These are phyloP conservation scores for Uncinocarpus reesii DNA, from an alignment of 2,329 filamentous ascomycete genomes.

Conservation along the genomic window DNA sequence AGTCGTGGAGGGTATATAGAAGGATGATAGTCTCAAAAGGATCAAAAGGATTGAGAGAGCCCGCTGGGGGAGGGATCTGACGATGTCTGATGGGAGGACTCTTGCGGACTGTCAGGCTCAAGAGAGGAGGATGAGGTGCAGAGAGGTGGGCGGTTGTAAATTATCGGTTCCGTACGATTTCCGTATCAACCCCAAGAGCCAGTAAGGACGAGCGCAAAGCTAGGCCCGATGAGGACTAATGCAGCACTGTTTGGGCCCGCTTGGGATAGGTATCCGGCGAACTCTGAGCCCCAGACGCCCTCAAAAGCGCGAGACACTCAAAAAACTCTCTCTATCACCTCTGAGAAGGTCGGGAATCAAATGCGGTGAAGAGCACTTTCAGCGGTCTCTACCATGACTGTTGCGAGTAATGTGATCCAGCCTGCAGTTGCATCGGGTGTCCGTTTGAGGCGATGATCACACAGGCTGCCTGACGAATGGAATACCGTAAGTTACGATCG, in stretches of 20 bases:
- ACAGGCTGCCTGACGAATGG: neutral
- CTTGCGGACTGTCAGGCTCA: neutral
- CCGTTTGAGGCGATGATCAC: constrained; percentile 1
- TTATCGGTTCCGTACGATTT: constrained; percentile 3
- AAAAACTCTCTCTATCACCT: too few species aligned
- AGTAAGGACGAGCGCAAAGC: neutral
- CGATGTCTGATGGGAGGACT: neutral
- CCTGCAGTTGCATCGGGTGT: neutral
- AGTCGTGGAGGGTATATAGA: neutral
- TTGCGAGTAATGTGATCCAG: neutral
- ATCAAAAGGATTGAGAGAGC: neutral
- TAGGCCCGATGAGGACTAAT: neutral
- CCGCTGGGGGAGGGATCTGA: neutral
- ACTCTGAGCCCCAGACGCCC: too few species aligned
- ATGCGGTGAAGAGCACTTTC: neutral
- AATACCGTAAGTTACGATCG: too few species aligned
- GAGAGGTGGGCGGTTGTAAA: constrained; percentile 7
- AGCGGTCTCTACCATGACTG: neutral
- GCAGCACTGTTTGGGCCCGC: neutral
- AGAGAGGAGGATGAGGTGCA: constrained; percentile 6
- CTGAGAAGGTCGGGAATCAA: too few species aligned
- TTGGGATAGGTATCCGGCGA: neutral
- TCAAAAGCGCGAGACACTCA: too few species aligned
- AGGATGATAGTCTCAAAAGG: neutral
- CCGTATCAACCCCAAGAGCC: neutral